Evolutionary conservation across 257 asterid species (phyloP), one percentile per base, ranked within the genome.

Genomic region (Parsonsia alboflavescens): DNA sequence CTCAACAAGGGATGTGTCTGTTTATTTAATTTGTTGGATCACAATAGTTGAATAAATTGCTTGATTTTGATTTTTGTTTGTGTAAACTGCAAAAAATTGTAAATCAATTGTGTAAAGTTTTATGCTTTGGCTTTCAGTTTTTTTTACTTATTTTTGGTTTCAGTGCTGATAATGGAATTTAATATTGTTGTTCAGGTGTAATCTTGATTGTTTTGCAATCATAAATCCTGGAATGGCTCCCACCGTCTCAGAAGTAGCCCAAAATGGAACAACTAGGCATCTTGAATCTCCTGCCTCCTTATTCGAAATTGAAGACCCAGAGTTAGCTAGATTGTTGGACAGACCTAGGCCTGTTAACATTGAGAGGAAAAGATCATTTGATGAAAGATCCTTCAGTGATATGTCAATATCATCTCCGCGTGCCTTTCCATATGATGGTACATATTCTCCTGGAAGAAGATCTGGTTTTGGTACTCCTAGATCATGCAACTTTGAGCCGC

Each of bases 361-460:
- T 57, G 98, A 93, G 72, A 85, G 97, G 80, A 91, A 91, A 87
- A 91, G 96, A 76, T 93, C 98, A 1, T 93, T 93, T 11, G 98
- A 91, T 54, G 98, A 93, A 72, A 86, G 97, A 65, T 93, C 98
- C 33, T 80, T 93, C 74, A 86, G 92, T 58, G 98, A 93, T 46
- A 70, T 93, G 87, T 89, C 96, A 10, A 82, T 88, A 57, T 73
- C 96, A 9, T 93, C 97, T 26, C 97, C 96, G 0, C 86, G 89
- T 0, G 84, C 86, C 19, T 86, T 81, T 26, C 80, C 82, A 15
- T 84, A 86, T 52, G 97, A 85, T 36, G 80, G 89, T 39, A 69
- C 83, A 30, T 73, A 82, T 74, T 92, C 96, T 19, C 87, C 93
- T 0, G 88, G 86, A n/a, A 88, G 85, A 50, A 80, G 88, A 82